Evolutionary conservation across 192 early-diverging fungal species (phyloP), one percentile per base, ranked within the genome.

Genomic region (Umbelopsis vinacea): DNA sequence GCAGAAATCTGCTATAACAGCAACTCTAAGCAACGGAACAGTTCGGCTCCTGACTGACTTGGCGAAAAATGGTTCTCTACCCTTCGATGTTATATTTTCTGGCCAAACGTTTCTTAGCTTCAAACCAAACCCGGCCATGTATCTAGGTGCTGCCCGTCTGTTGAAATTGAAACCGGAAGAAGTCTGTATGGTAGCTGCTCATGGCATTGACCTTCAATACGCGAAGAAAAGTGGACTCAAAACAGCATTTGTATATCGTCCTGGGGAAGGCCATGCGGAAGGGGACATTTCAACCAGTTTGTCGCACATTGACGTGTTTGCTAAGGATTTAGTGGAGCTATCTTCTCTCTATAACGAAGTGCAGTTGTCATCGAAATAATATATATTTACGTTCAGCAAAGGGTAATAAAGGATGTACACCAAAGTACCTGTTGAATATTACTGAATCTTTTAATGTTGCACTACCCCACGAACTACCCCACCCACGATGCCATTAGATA

Each of bases 91-190:
- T 38, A 63, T 63, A 29, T 37, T 63, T 10, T 63, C 57, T 14
- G 57, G 57, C 26, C 35, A 63, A 19, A 37, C 57, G n/a, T 63
- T 63, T 26, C 57, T 38, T 3, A 35, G 29, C 4, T 63, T 63
- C 57, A 63, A 63, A 19, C 57, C 57, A 14, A 63, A 63, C 33
- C 29, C 57, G 2, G 57, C 57, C 11, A 63, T 63, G 57, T 63
- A 63, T 14, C 15, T 38, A 19, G 57, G 57, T 11, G 57, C 57
- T 37, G 35, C 33, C 10, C 57, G 57, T 19, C 57, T 63, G 19
- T 26, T 63, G 12, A 63, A 63, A 12, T 19, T 63, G 33, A 63
- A 63, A 37, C 57, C 57, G 7, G 33, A 37, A n/a, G 57, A 63
- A 35, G 26, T 63, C 19, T 63, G 57, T 8, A 63, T 63, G 57